Conservation (phyloP, 176 grass and related monocot species). For the Eleusine coracana region DNA sequence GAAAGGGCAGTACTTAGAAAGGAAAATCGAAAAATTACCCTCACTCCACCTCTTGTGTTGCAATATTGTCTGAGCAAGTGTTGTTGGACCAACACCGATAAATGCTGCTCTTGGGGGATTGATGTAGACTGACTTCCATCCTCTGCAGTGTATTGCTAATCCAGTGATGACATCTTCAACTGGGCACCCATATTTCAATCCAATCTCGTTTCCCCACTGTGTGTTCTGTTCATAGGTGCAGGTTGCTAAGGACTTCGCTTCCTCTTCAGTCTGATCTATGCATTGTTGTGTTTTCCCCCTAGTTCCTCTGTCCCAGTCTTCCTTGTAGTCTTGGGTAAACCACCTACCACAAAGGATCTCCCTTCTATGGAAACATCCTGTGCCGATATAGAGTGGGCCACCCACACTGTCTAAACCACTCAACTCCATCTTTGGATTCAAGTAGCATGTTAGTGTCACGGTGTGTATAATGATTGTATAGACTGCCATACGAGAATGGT, state of each 20-base stretch:
- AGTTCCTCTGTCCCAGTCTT: constrained; percentile 54
- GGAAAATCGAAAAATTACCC: constrained; percentile 55
- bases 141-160: constrained; percentile 74
- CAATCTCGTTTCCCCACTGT: constrained; percentile 70
- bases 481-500: not conserved
- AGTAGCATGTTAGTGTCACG: constrained; percentile 19
- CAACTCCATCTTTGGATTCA: constrained; percentile 62
- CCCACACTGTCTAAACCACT: constrained; percentile 57
- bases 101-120: constrained; percentile 60
- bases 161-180: constrained; percentile 84
- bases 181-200: constrained; percentile 66
- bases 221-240: constrained; percentile 69
- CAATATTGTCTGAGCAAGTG: constrained; percentile 63
- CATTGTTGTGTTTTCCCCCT: constrained; percentile 1
- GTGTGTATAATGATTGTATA: not conserved
- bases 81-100: constrained; percentile 64
- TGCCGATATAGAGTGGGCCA: constrained; percentile 63
- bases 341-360: constrained; percentile 63
- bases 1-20: constrained; percentile 73
- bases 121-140: constrained; percentile 65
- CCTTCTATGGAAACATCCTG: constrained; percentile 85
- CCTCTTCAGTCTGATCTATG: constrained; percentile 49
- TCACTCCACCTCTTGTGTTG: constrained; percentile 92
- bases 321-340: constrained; percentile 54
- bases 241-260: constrained; percentile 47